Evolutionary conservation across 129 eudicot genomes (phyloP), one percentile per base, ranked within the genome.

Genomic region (Centaurea solstitialis): DNA sequence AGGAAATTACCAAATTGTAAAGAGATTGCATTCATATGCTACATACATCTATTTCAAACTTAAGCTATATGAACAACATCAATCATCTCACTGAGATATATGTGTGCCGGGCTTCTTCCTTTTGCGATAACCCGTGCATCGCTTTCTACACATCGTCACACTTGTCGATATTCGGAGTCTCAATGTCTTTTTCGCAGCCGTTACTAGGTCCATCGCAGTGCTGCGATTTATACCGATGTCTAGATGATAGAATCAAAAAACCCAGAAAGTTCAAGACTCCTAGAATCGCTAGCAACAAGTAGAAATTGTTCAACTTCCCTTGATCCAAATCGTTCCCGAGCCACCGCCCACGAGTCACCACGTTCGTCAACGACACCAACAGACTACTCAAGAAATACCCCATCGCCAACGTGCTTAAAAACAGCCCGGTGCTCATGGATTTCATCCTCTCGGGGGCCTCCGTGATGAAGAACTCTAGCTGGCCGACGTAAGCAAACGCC

Each of bases 361-460:
- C 73, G 41, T 86, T 85, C 1, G 87, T 94, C 59, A 90, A 45
- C 8, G 96, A 78, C 26, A 94, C 98, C 22, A 94, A 70, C 86
- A 92, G 68, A 70, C 96, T 94, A 77, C 98, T 94, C 24, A 86
- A 87, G 74, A 87, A 94, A 75, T 80, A 94, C 6, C 98, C 97
- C 93, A 92, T 90, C 0, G 98, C 88, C 18, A 94, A 84, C 20
- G 90, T 86, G 76, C 89, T 92, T 1, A 92, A 76, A 74, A 92
- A 94, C 11, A 94, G 50, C 17, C 98, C 98, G 0, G 97, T 94
- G 82, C 98, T 94, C 97, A 94, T 92, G 1, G 98, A 94, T 79
- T 94, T 94, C 98, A 94, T 94, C 84, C 89, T 85, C 82, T 90
- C 98, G 1, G 98, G 98, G 70, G 97, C 97, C 81, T 94, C 98